These are phyloP conservation scores for Neurospora sp. DNA, from an alignment of 495 filamentous ascomycete genomes.

Conservation along the genomic window DNA sequence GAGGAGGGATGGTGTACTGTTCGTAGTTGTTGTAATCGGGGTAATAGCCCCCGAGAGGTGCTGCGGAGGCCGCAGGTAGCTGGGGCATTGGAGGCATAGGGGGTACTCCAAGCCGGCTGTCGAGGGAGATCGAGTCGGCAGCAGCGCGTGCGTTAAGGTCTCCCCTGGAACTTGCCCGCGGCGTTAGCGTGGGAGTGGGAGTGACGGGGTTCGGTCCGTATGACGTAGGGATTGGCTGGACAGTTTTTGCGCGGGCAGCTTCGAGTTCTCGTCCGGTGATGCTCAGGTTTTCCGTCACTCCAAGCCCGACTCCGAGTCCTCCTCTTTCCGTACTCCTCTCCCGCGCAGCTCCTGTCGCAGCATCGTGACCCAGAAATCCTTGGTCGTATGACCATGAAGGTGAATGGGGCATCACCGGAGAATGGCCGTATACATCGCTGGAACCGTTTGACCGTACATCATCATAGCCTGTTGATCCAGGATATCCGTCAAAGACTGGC, in stretches of 20 bases:
- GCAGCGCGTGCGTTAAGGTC: slow-evolving; percentile 8
- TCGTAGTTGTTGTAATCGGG: slow-evolving; percentile 12
- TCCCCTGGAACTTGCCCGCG: slow-evolving; percentile 9
- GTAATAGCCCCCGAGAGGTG: neutral
- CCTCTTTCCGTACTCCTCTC: neutral
- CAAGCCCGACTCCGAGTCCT: neutral
- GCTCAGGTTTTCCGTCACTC: slow-evolving; percentile 1
- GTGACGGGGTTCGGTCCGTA: slow-evolving; percentile 28
- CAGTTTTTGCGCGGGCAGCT: slow-evolving; percentile 19
- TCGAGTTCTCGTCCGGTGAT: slow-evolving; percentile 20
- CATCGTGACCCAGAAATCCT: slow-evolving; percentile 3
- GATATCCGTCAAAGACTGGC: slow-evolving; percentile 22
- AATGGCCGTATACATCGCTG: slow-evolving; percentile 9
- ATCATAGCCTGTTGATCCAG: slow-evolving; percentile 26
- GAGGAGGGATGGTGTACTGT: slow-evolving; percentile 10
- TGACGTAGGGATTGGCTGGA: slow-evolving; percentile 13
- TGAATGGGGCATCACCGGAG: slow-evolving; percentile 14
- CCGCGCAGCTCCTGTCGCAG: neutral
- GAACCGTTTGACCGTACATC: slow-evolving; percentile 18
- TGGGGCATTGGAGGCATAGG: slow-evolving; percentile 10
- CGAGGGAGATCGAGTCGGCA: slow-evolving; percentile 9
- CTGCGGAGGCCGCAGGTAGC: slow-evolving; percentile 4
- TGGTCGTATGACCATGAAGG: slow-evolving; percentile 9
- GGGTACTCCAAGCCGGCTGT: slow-evolving; percentile 10
- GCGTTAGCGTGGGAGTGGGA: slow-evolving; percentile 21